A percentile compares a stretch with the other conserved stretches of the same genome.
Evolutionary conservation across 2,329 filamentous ascomycete genomes (phyloP).

Genomic region (Ophiosphaerella korrae): DNA sequence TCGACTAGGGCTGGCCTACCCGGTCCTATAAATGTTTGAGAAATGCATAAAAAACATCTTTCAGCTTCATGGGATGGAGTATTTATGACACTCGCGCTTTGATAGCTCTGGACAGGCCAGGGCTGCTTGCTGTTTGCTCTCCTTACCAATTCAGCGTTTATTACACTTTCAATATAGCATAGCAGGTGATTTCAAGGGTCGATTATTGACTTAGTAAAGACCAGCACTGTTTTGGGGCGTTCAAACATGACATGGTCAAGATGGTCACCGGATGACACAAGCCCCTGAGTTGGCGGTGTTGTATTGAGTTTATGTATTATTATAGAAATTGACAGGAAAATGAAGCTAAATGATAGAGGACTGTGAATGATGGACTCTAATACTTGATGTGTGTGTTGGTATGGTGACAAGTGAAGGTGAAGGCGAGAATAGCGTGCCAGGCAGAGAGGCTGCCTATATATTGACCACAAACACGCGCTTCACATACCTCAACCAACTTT

Average conservation of each 20-base stretch:
- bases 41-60: neutral
- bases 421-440: slow-evolving; percentile 9
- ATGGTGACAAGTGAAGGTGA: slow-evolving; percentile 14
- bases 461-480: slow-evolving; percentile 5
- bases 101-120: too few relatives aligned
- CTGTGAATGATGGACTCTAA: too few relatives aligned
- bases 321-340: neutral
- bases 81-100: neutral
- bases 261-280: neutral
- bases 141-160: too few relatives aligned
- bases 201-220: too few relatives aligned
- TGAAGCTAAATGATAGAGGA: too few relatives aligned
- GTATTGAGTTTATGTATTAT: neutral
- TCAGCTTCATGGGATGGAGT: neutral
- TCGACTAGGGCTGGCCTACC: too few relatives aligned
- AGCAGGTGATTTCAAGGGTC: too few relatives aligned
- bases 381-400: neutral
- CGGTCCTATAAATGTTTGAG: too few relatives aligned
- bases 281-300: slow-evolving; percentile 1
- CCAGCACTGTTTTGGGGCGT: too few relatives aligned
- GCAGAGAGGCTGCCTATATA: slow-evolving; percentile 6
- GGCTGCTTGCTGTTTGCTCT: too few relatives aligned
- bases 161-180: too few relatives aligned
- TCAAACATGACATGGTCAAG: neutral
- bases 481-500: slow-evolving; percentile 11